Conservation (phyloP, 2,329 filamentous ascomycete genomes). For the Leptodontidium sp. region DNA sequence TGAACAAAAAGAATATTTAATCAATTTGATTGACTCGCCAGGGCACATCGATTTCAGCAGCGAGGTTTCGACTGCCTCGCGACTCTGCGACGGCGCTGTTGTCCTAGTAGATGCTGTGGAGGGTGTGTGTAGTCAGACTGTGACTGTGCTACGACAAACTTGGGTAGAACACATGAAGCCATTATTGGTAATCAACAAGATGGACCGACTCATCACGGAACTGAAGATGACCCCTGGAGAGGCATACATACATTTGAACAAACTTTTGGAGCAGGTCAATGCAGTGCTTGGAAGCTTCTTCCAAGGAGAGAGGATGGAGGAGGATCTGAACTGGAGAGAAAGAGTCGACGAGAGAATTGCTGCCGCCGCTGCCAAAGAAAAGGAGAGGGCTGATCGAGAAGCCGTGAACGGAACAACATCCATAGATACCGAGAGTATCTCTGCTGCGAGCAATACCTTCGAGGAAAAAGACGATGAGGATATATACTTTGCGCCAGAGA, state of each 20-base stretch:
- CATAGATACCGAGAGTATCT: slow-evolving; percentile 58
- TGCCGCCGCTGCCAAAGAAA: slow-evolving; percentile 71
- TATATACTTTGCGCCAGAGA: slow-evolving; percentile 96
- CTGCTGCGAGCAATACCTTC: slow-evolving; percentile 72
- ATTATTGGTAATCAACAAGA: slow-evolving; percentile 96
- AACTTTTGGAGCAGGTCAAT: slow-evolving; percentile 94
- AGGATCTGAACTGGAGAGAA: slow-evolving; percentile 95
- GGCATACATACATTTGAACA: slow-evolving; percentile 88
- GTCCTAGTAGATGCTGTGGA: slow-evolving; percentile 97
- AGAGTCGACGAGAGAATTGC: slow-evolving; percentile 86
- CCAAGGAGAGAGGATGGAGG: slow-evolving; percentile 97
- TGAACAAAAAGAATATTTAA: slow-evolving; percentile 86
- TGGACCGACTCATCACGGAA: slow-evolving; percentile 93
- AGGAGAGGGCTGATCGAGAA: slow-evolving; percentile 50
- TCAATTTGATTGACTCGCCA: slow-evolving; percentile 97
- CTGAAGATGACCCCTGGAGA: slow-evolving; percentile 91
- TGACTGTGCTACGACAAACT: slow-evolving; percentile 92
- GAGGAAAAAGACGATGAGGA: slow-evolving; percentile 96
- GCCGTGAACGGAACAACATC: slow-evolving; percentile 46
- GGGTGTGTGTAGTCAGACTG: slow-evolving; percentile 97
- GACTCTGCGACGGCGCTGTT: slow-evolving; percentile 92
- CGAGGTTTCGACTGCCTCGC: slow-evolving; percentile 94
- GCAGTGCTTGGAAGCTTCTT: slow-evolving; percentile 98
- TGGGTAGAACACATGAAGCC: slow-evolving; percentile 97
- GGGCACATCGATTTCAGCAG: slow-evolving; percentile 99